A percentile compares a stretch with the other conserved stretches of the same genome.
Evolutionary conservation across 257 asterid genomes (phyloP).

Genomic region (Schizonepeta tenuifolia): DNA sequence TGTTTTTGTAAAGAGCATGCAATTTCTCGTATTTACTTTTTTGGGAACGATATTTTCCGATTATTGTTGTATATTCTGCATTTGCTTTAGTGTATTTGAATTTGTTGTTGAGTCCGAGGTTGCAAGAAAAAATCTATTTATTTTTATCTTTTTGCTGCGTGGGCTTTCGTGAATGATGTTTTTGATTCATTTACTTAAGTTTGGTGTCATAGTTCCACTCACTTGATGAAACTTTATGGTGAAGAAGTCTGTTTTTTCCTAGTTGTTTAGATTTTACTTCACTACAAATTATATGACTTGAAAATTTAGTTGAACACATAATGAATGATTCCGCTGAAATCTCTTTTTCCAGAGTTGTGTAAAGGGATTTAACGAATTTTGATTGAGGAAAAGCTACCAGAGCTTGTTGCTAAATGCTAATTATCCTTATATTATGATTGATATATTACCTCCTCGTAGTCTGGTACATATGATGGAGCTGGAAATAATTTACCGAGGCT

Average conservation of each 20-base stretch:
- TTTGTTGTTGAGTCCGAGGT: constrained; percentile 1
- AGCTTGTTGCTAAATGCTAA: neutral
- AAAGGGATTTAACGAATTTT: neutral
- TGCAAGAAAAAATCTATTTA: constrained; percentile 4
- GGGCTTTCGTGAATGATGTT: constrained; percentile 22
- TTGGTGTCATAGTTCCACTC: neutral
- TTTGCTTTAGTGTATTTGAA: neutral
- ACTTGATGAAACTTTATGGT: too few species aligned
- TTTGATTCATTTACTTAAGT: constrained; percentile 12
- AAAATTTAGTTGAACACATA: constrained; percentile 3
- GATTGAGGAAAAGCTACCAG: neutral
- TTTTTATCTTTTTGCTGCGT: neutral
- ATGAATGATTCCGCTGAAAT: neutral
- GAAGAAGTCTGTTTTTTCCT: neutral
- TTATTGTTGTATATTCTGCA: neutral
- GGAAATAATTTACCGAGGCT: neutral
- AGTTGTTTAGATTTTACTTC: neutral
- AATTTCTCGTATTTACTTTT: neutral
- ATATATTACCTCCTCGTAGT: neutral
- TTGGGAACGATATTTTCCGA: neutral
- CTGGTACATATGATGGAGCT: neutral
- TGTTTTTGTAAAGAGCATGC: neutral
- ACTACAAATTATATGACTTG: neutral
- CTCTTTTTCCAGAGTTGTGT: neutral
- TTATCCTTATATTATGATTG: neutral